A percentile compares a stretch with the other conserved stretches of the same genome.
Conservation (phyloP, 495 filamentous ascomycete genomes). For the Aspergillus hancockii region DNA sequence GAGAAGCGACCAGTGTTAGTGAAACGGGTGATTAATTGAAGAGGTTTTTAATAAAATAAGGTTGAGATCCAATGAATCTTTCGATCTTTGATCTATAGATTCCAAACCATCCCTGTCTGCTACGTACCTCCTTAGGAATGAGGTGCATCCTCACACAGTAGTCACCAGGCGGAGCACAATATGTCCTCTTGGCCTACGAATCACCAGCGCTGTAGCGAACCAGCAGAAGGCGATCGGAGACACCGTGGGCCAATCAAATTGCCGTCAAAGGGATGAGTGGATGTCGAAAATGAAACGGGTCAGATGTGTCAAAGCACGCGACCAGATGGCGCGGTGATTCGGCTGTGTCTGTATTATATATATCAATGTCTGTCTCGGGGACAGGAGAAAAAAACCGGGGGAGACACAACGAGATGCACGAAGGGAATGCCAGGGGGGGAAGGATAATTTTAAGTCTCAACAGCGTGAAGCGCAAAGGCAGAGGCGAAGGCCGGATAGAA, state of each 20-base stretch:
- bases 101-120: neutral
- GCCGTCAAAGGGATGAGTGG: neutral
- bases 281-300: neutral
- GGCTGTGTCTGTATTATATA: neutral
- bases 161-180: neutral
- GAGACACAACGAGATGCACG: neutral
- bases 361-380: neutral
- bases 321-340: neutral
- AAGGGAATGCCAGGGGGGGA: constrained; percentile 2
- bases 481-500: constrained; percentile 15
- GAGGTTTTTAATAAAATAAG: neutral
- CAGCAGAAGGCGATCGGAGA: constrained; percentile 8
- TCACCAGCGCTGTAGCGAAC: constrained; percentile 6
- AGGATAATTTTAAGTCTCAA: constrained; percentile 8
- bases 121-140: constrained; percentile 77
- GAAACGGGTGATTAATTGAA: neutral
- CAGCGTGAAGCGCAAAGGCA: constrained; percentile 6
- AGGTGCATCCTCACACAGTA: constrained; percentile 67
- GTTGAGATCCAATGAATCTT: neutral
- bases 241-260: constrained; percentile 17
- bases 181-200: constrained; percentile 18
- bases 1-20: neutral
- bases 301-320: neutral
- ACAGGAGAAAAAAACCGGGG: constrained; percentile 3
- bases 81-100: neutral